Base-by-base conservation (phyloP, 768 basidiomycete genomes). In the Auriculariales sp. region DNA sequence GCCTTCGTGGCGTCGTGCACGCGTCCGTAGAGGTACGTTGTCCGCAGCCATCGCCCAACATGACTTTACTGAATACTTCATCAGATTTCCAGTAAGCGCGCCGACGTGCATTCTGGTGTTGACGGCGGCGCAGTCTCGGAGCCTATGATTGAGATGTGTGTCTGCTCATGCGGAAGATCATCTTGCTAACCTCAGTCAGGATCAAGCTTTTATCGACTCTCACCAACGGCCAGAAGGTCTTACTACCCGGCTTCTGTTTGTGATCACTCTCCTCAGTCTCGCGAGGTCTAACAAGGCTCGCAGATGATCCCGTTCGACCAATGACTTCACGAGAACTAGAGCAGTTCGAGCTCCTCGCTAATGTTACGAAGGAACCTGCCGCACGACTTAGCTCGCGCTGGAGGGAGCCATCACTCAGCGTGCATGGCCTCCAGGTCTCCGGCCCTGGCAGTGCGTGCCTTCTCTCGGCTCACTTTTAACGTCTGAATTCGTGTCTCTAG, bases 121-220 rank as follows among this genome's bases (percentile, higher is more conserved):
- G 90, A 95, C 58, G 95, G 95, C 28, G 95, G 95, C 14, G 84
- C 78, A 1, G 74, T 80, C 2, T 68, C 68, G 2, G 95, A 99
- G 64, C 93, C 95, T 0, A 90, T 98, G 85, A 69, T 81, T 46
- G 95, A 98, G 58, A 89, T 98, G 86, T 88, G 57, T 50, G 74
- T 59, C 25, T 12, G 14, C 34, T 19, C 33, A 24, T 47, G 22
- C 25, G 36, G 46, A 5, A 46, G 24, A 25, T 9, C 24, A 14
- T 25, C 25, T 31, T n/a, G n/a, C 15, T 55, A 46, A 28, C 11
- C 3, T 31, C n/a, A 12, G 31, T n/a, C 45, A 90, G 87, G 83
- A 72, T 94, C 24, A 77, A 79, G 34, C 66, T 97, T 2, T 72
- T 98, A 11, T 77, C 79, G 1, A 81, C 78, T 2, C 66, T 97